Percentiles rank a stretch among this genome's conserved stretches.
phyloP scores from a whole-genome alignment of 805 yeast genomes.

The Starmera caribaea region DNA sequence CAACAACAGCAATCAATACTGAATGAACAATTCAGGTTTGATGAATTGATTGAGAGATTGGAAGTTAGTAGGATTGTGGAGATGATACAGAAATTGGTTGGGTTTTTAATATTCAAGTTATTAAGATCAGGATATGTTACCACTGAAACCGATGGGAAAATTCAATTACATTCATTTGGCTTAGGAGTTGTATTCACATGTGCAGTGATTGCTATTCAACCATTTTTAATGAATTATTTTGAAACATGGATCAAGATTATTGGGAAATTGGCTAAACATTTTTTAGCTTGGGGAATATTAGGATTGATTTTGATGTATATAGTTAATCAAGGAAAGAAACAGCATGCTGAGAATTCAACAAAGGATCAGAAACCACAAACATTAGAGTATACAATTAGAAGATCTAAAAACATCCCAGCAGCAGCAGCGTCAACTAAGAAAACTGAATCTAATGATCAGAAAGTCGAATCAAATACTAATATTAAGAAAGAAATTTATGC shows the following conservation, averaged over 20 bases:
- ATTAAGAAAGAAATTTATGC: not conserved
- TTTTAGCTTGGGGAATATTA: constrained; percentile 10
- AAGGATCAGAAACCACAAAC: constrained; percentile 5
- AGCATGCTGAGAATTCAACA: not conserved
- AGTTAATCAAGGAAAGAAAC: constrained; percentile 5
- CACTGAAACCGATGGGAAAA: constrained; percentile 11
- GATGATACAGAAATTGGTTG: too few species aligned
- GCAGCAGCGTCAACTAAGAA: not conserved
- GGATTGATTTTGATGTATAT: constrained; percentile 9
- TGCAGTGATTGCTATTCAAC: constrained; percentile 12
- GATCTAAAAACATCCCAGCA: not conserved
- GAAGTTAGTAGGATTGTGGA: too few species aligned
- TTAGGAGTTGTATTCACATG: constrained; percentile 13
- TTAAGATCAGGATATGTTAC: constrained; percentile 14
- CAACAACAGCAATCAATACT: too few species aligned
- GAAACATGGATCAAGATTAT: constrained; percentile 16
- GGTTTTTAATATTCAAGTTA: too few species aligned
- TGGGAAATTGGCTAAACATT: constrained; percentile 10
- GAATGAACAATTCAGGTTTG: too few species aligned
- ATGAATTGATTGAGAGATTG: too few species aligned
- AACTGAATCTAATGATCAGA: not conserved
- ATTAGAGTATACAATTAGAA: constrained; percentile 12
- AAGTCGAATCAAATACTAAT: too few species aligned
- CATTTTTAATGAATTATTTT: constrained; percentile 12
- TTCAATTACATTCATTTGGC: constrained; percentile 19